Evolutionary conservation across 2,329 filamentous ascomycete genomes (phyloP), one percentile per base, ranked within the genome.

Genomic region (Trichophyton benhamiae): DNA sequence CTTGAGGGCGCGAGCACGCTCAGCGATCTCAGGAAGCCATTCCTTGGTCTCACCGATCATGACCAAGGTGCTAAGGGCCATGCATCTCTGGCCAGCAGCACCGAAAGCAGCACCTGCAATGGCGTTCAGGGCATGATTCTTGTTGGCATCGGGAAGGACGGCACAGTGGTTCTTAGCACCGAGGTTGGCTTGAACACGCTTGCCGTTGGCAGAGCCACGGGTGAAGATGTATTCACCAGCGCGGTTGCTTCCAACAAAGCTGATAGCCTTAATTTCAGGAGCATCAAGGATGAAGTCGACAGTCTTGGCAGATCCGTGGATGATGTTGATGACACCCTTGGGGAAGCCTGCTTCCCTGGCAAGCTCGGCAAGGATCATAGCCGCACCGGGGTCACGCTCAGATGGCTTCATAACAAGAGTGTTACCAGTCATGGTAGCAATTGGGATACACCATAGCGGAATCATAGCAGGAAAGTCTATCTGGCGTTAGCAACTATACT

Each of bases 111-210:
- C 85, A 63, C 84, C 85, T 6, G 81, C 78, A 70, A 87, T 85
- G 36, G 83, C 82, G 67, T 87, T 86, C 52, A 87, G 71, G 2
- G 83, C 79, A 62, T 85, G 83, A 74, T 87, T 85, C 78, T 86
- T 87, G 76, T 87, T 85, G 76, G 80, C 83, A 72, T 87, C 85
- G 0, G 84, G 84, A 30, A 87, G 76, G 25, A 87, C 79, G 55
- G 83, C 82, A 49, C 83, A 84, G 71, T 87, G 85, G 76, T 87
- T 87, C 79, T 87, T 87, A 2, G 84, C 85, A 36, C 85, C 84
- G 61, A 87, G 72, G 72, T 87, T 87, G 69, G 84, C 84, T 73
- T 87, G 85, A 17, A 86, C 83, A 67, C 85, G 82, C 76, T 87
- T 87, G 65, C 85, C 84, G 61, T 86, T 84, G 67, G 84, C 84